Percentiles rank a stretch among this genome's conserved stretches.
phyloP scores from a whole-genome alignment of 2,329 filamentous ascomycete genomes.

The Rutstroemia sydowiana region DNA sequence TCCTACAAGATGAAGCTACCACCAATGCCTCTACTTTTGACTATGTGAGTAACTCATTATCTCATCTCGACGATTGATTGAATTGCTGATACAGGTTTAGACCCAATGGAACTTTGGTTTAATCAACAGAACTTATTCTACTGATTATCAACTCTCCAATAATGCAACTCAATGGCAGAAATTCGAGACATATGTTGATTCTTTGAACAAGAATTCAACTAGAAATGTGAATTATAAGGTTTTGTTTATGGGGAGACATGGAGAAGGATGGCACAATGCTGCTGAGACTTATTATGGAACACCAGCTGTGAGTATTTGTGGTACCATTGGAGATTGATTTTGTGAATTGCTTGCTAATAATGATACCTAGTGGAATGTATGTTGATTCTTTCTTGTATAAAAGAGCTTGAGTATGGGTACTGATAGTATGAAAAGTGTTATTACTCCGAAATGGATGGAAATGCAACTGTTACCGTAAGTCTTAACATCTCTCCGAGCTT shows the following conservation, averaged over 20 bases:
- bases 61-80: slow-evolving; percentile 7
- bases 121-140: slow-evolving; percentile 53
- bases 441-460: slow-evolving; percentile 58
- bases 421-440: slow-evolving; percentile 42
- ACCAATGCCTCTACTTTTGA: slow-evolving; percentile 53
- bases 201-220: slow-evolving; percentile 42
- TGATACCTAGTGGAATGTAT: slow-evolving; percentile 49
- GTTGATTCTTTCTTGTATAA: slow-evolving; percentile 20
- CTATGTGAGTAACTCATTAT: slow-evolving; percentile 42
- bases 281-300: slow-evolving; percentile 61
- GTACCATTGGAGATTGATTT: neutral
- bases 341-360: neutral
- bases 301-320: slow-evolving; percentile 33
- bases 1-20: slow-evolving; percentile 52
- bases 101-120: slow-evolving; percentile 56
- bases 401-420: neutral
- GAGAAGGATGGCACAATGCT: slow-evolving; percentile 26
- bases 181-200: slow-evolving; percentile 50
- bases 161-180: slow-evolving; percentile 55
- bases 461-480: slow-evolving; percentile 42
- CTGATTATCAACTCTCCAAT: slow-evolving; percentile 38
- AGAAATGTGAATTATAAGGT: slow-evolving; percentile 53
- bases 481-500: too few relatives aligned
- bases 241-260: slow-evolving; percentile 44
- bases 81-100: slow-evolving; percentile 36